A percentile compares a stretch with the other conserved stretches of the same genome.
Evolutionary conservation across 768 basidiomycete species (phyloP).

Genomic region (Auriscalpium vulgare): DNA sequence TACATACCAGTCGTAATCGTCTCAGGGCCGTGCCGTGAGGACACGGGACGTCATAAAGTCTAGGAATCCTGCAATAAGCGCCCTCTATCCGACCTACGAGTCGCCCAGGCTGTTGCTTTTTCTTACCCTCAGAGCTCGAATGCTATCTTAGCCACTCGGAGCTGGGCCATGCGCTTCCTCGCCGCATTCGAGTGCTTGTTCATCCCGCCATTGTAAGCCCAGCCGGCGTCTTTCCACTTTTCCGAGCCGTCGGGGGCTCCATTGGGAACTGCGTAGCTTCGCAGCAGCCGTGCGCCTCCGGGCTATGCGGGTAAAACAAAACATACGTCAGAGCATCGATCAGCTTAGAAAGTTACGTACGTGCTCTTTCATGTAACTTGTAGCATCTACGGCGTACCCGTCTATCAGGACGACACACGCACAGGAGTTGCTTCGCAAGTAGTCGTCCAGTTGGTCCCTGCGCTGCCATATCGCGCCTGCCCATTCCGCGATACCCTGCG

Average conservation of each 20-base stretch:
- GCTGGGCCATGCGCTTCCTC: conserved; percentile 36
- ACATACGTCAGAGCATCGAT: background rate
- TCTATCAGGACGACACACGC: conserved; percentile 49
- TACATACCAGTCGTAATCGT: no score
- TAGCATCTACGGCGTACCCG: conserved; percentile 54
- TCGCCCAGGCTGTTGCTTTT: no score
- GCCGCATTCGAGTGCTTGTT: conserved; percentile 66
- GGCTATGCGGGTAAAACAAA: conserved; percentile 33
- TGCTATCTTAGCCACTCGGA: conserved; percentile 38
- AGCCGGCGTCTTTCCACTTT: conserved; percentile 40
- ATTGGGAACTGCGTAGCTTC: conserved; percentile 35
- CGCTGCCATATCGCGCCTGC: conserved; percentile 35
- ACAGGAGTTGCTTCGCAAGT: conserved; percentile 24
- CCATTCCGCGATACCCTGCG: conserved; percentile 24
- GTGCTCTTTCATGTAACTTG: conserved; percentile 56
- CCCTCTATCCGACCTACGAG: no score
- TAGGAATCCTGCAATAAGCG: no score
- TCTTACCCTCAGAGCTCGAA: no score
- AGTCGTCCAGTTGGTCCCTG: conserved; percentile 27
- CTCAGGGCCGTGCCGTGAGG: no score
- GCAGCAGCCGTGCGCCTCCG: conserved; percentile 48
- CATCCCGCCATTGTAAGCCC: conserved; percentile 64
- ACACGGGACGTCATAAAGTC: no score
- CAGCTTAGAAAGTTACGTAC: conserved; percentile 33
- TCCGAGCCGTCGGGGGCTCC: conserved; percentile 17